Base-by-base conservation (phyloP, 1,139 yeast species). In the Candida freyschussii region DNA sequence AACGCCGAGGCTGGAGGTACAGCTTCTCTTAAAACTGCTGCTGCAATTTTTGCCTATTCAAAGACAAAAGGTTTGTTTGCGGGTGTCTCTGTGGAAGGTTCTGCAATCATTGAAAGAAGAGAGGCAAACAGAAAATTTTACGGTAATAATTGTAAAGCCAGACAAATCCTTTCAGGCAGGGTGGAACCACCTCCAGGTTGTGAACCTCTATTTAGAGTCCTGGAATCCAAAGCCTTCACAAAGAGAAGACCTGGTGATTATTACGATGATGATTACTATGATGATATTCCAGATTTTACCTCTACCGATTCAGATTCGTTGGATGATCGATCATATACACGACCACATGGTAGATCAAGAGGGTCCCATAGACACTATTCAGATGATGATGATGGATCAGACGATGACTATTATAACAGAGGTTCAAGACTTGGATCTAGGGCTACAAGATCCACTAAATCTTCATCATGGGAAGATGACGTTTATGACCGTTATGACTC, bases 1-100 rank as follows among this genome's bases (percentile, higher is more conserved):
- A 89, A 86, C 52, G 98, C 96, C 4, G 98, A 91, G 59, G 97
- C 96, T 24, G 96, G 95, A 11, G 98, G 96, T 15, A 77, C 95
- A 23, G 98, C 97, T 0, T 85, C 96, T 3, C 63, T 86, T 39
- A 81, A 81, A 51, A 71, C 82, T 39, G 94, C 89, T 6, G 84
- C 97, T 4, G 95, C 98, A 5, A 80, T 91, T 13, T 91, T 89
- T 56, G 68, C 96, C 2, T 91, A 91, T 60, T 86, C 97, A 12
- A 91, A 91, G 60, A 89, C 96, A 3, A 91, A 93, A 58, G 98
- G 98, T 40, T 69, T 91, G 35, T 91, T 86, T 64, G 98, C 98
- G 1, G 98, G 98, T 52, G 93, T 91, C 19, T 89, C 97, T 2
- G 72, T 91, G 33, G 98, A 91, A 63, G 98, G 98, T 30, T 86